Evolutionary conservation across 2,329 filamentous ascomycete genomes (phyloP).

Genomic region (Ceratocystis lukuohia): DNA sequence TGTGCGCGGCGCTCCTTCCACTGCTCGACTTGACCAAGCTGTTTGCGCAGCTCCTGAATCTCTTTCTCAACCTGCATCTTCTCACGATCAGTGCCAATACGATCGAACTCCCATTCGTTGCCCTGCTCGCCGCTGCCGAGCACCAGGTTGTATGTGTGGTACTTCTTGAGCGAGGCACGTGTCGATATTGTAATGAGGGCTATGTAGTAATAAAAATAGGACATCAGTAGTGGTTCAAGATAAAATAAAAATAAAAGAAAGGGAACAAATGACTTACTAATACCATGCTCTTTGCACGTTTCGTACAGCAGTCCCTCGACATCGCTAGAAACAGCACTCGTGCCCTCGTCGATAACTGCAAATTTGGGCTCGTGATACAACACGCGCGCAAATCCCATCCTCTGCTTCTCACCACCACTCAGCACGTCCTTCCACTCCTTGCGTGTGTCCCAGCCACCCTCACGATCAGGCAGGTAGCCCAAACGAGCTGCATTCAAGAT

Average conservation of each 20-base stretch:
- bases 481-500: conserved; percentile 73
- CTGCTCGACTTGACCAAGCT: conserved; percentile 65
- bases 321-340: conserved; percentile 83
- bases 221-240: conserved; percentile 21
- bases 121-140: conserved; percentile 68
- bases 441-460: conserved; percentile 90
- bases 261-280: conserved; percentile 49
- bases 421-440: conserved; percentile 99
- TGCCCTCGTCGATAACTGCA: conserved; percentile 90
- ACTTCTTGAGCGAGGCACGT: conserved; percentile 84
- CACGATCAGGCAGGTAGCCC: conserved; percentile 78
- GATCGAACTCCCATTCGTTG: conserved; percentile 84
- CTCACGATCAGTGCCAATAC: conserved; percentile 85
- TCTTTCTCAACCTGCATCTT: conserved; percentile 90
- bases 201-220: conserved; percentile 25
- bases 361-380: conserved; percentile 92
- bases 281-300: conserved; percentile 79
- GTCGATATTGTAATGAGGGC: conserved; percentile 92
- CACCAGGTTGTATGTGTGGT: conserved; percentile 82
- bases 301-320: conserved; percentile 92
- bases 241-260: neutral
- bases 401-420: conserved; percentile 94
- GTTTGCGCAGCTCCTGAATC: conserved; percentile 67
- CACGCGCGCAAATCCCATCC: conserved; percentile 78
- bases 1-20: conserved; percentile 68